Evolutionary conservation across 2,329 filamentous ascomycete genomes (phyloP).

Genomic region (Fusarium pseudoanthophilum): DNA sequence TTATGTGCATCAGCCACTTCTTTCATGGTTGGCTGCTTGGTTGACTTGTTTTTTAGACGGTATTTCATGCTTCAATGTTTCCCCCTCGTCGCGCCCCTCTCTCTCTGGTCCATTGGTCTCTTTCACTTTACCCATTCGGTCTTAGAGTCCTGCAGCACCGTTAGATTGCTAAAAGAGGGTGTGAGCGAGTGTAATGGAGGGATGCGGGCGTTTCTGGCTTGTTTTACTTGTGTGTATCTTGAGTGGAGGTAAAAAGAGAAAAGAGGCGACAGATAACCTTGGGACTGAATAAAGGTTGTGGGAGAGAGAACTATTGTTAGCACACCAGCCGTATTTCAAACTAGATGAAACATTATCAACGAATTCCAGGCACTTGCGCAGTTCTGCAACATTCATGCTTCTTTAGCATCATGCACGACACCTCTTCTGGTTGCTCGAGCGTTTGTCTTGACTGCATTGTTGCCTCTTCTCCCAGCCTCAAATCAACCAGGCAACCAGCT

Average conservation of each 20-base stretch:
- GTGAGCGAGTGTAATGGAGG: conserved; percentile 14
- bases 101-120: conserved; percentile 10
- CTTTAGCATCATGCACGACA: conserved; percentile 10
- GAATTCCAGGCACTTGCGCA: conserved; percentile 2
- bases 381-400: conserved; percentile 6
- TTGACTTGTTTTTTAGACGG: conserved; percentile 9
- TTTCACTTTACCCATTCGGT: conserved; percentile 12
- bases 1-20: conserved; percentile 34
- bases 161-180: conserved; percentile 31
- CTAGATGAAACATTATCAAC: conserved; percentile 15
- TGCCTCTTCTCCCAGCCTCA: conserved; percentile 21
- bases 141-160: conserved; percentile 28
- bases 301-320: conserved; percentile 8
- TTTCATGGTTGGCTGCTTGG: conserved; percentile 18
- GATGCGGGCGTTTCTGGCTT: conserved; percentile 29
- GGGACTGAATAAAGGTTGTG: conserved; percentile 1
- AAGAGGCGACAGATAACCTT: conserved; percentile 28
- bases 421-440: conserved; percentile 7
- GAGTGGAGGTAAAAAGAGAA: conserved; percentile 20
- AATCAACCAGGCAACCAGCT: background rate
- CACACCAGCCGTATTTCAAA: background rate
- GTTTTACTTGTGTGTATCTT: conserved; percentile 19
- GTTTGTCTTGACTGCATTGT: conserved; percentile 4
- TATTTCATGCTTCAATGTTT: background rate
- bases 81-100: conserved; percentile 3